Evolutionary conservation across 2,329 filamentous ascomycete genomes (phyloP).

Genomic region (Monosporascus sp.): DNA sequence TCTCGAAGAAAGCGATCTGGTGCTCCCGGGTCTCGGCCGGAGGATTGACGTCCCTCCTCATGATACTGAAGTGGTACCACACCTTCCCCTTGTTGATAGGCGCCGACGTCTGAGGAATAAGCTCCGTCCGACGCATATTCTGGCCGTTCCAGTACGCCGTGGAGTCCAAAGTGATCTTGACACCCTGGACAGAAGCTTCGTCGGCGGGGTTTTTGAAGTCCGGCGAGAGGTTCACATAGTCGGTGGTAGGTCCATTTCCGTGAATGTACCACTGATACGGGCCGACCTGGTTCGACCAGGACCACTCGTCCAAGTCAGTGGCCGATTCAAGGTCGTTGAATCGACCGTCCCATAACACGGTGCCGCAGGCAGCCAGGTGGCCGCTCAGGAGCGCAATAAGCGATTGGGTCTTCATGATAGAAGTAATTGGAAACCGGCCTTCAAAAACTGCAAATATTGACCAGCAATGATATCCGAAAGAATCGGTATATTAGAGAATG

Average conservation of each 20-base stretch:
- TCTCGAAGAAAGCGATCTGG: constrained; percentile 60
- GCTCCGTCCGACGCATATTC: constrained; percentile 66
- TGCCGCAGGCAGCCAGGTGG: constrained; percentile 32
- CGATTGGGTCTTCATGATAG: constrained; percentile 16
- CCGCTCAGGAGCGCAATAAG: constrained; percentile 16
- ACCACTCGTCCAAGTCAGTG: constrained; percentile 50
- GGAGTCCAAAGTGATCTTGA: constrained; percentile 60
- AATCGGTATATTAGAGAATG: background rate
- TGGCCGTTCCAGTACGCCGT: constrained; percentile 69
- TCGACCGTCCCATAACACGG: constrained; percentile 56
- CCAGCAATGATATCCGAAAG: too few relatives aligned
- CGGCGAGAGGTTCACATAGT: constrained; percentile 57
- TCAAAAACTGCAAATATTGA: too few relatives aligned
- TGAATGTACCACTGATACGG: constrained; percentile 74
- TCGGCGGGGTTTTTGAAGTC: constrained; percentile 63
- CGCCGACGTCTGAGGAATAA: constrained; percentile 65
- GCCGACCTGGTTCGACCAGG: constrained; percentile 56
- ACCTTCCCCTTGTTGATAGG: constrained; percentile 63
- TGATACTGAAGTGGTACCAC: constrained; percentile 69
- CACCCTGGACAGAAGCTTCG: constrained; percentile 55
- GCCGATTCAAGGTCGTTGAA: constrained; percentile 49
- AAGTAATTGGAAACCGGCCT: background rate
- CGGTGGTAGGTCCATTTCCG: constrained; percentile 46
- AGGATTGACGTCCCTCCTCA: constrained; percentile 52
- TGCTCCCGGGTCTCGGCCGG: constrained; percentile 62